Base-by-base conservation (phyloP, 176 grass and related monocot genomes). In the Oryza longistaminata region DNA sequence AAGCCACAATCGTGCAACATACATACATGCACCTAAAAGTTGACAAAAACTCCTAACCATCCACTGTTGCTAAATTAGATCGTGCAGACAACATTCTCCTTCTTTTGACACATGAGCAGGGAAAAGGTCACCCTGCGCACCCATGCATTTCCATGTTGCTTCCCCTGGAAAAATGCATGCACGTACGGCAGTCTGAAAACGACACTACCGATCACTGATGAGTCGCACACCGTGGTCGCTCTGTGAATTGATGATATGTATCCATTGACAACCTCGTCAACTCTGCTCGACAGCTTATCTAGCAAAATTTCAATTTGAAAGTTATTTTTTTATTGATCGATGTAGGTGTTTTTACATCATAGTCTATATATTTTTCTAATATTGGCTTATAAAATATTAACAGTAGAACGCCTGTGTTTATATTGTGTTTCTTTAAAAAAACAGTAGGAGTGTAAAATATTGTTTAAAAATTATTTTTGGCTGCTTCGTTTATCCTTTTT, bases 131-230 rank as follows among this genome's bases (percentile, higher is more conserved):
- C 52, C 37, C 37, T 3, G 58, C 46, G 68, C 52, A 31, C 83
- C 58, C 68, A 62, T 62, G 58, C 58, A 21, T 73, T 86, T 86
- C 85, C 77, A 14, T 26, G 85, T 40, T 86, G 76, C 58, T 86
- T 86, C 72, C 82, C 55, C 42, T 42, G 77, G 69, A 42, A 17
- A 17, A 35, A 55, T 27, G 49, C 16, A 16, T 48, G 58, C n/a
- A 62, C 42, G 70, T 19, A 7, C 45, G 22, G 77, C 33, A 15
- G 33, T 6, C 58, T 45, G 83, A 85, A 70, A 61, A 31, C 0
- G 77, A 74, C 58, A 74, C 10, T 17, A 8, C 5, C 17, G 13
- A 74, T 22, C 45, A 7, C 10, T 50, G 11, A 16, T 67, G 8
- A 48, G 74, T 49, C 75, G 3, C 77, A 42, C 11, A 55, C 76